Evolutionary conservation across 768 basidiomycete genomes (phyloP).

Genomic region (Mycena polygramma): DNA sequence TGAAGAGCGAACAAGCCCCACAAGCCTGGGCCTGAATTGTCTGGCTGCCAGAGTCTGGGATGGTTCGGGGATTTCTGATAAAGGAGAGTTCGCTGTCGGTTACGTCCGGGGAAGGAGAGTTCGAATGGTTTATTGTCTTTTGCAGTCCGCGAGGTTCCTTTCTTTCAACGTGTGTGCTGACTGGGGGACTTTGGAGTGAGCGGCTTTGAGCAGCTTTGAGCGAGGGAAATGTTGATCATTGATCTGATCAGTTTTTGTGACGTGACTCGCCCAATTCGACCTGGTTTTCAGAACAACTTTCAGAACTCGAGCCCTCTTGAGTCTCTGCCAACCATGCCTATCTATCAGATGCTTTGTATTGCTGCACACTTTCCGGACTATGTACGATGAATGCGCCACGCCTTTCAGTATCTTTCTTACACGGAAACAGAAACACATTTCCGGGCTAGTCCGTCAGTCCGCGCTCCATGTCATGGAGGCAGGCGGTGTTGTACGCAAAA

Average conservation of each 20-base stretch:
- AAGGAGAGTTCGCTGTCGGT: too few relatives aligned
- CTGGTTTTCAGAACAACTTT: too few relatives aligned
- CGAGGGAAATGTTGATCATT: too few relatives aligned
- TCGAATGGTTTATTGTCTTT: too few relatives aligned
- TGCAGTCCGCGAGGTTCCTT: background rate
- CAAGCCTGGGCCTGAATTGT: too few relatives aligned
- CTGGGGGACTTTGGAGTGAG: background rate
- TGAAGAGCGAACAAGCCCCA: too few relatives aligned
- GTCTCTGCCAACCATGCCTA: slow-evolving; percentile 70
- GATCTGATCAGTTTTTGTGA: background rate
- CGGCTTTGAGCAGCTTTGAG: too few relatives aligned
- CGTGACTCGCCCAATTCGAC: too few relatives aligned
- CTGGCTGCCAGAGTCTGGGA: too few relatives aligned
- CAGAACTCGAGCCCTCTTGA: background rate
- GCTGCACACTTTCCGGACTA: slow-evolving; percentile 81
- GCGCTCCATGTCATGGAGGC: slow-evolving; percentile 78
- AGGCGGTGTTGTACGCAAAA: slow-evolving; percentile 86
- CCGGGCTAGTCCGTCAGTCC: slow-evolving; percentile 78
- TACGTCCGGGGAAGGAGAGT: too few relatives aligned
- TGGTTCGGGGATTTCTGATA: too few relatives aligned
- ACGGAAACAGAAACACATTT: slow-evolving; percentile 74
- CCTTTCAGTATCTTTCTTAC: background rate
- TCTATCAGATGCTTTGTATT: slow-evolving; percentile 91
- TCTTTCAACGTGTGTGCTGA: too few relatives aligned
- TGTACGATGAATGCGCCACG: slow-evolving; percentile 55